Evolutionary conservation across 768 basidiomycete species (phyloP), one percentile per base, ranked within the genome.

Genomic region (Lactarius pseudohatsudake): DNA sequence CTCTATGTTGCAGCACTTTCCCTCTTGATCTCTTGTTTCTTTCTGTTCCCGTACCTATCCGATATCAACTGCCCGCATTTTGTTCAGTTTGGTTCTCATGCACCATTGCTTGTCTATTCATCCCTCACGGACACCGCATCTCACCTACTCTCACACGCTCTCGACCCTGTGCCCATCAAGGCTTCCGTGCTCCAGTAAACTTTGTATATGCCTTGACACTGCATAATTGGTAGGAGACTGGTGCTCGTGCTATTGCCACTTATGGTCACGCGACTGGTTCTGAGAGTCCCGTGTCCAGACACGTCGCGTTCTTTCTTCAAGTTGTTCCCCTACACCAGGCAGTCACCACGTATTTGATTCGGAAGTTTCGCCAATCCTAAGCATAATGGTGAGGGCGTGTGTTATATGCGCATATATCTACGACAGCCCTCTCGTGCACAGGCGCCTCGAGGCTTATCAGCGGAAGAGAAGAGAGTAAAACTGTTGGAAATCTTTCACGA

Each of bases 401-500:
- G 22, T 15, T 32, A 43, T 30, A 38, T 45, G 58, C 62, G 58
- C 62, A 64, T 67, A 60, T 55, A 67, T 60, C 18, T 32, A 30
- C 11, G 11, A 28, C 3, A 26, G 26, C 10, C 26, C 6, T 55
- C 18, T 3, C 13, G 32, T 36, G 11, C n/a, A n/a, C 40, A 67
- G 68, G 65, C 70, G 30, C 69, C 70, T 30, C 68, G 70, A 43
- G 94, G 95, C 72, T 81, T 98, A 41, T 94, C 92, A 28, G 85
- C 83, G 7, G 93, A 96, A 72, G 95, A 97, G 76, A 97, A 98
- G 78, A 89, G 91, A 73, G 81, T 87, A 66, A 94, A 91, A 75
- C 76, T 98, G 62, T 77, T 96, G 22, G 95, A 96, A 77, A 92
- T 98, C 70, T 96, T 98, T 72, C 94, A 95, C 72, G 95, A 98